Conservation (phyloP, 2,329 filamentous ascomycete genomes). For the Xylaria sp. region DNA sequence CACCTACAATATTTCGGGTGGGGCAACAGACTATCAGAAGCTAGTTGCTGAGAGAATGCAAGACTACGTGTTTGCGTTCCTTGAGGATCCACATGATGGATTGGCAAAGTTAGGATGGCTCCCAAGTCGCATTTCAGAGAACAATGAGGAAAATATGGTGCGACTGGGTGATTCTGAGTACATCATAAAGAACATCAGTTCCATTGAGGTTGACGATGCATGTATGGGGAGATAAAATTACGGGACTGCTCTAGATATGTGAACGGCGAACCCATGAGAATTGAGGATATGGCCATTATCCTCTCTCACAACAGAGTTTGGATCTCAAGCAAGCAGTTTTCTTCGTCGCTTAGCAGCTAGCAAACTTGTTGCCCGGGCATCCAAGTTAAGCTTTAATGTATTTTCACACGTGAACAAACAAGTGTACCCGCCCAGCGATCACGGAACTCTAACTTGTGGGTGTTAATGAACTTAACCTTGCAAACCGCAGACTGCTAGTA, state of each 20-base stretch:
- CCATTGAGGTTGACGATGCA: slow-evolving; percentile 30
- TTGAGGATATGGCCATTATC: not conserved
- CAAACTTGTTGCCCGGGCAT: too few species aligned
- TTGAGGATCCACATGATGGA: slow-evolving; percentile 31
- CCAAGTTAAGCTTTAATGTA: too few species aligned
- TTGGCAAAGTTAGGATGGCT: slow-evolving; percentile 25
- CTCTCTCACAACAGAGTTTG: not conserved
- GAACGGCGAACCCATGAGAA: not conserved
- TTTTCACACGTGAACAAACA: too few species aligned
- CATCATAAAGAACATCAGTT: slow-evolving; percentile 29
- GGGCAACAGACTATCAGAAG: slow-evolving; percentile 33
- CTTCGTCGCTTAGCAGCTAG: not conserved
- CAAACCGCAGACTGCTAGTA: too few species aligned
- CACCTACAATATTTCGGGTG: slow-evolving; percentile 34
- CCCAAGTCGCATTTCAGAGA: slow-evolving; percentile 2
- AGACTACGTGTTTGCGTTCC: slow-evolving; percentile 35
- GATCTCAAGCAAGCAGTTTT: slow-evolving; percentile 17
- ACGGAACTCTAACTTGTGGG: too few species aligned
- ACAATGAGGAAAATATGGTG: slow-evolving; percentile 21
- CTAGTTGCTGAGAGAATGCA: slow-evolving; percentile 34
- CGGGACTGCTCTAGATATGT: slow-evolving; percentile 14
- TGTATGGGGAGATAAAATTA: slow-evolving; percentile 30
- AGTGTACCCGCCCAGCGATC: too few species aligned
- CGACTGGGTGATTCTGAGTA: slow-evolving; percentile 22
- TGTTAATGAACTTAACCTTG: too few species aligned